Evolutionary conservation across 2,329 filamentous ascomycete species (phyloP).

Genomic region (Akanthomyces dipterigenus): DNA sequence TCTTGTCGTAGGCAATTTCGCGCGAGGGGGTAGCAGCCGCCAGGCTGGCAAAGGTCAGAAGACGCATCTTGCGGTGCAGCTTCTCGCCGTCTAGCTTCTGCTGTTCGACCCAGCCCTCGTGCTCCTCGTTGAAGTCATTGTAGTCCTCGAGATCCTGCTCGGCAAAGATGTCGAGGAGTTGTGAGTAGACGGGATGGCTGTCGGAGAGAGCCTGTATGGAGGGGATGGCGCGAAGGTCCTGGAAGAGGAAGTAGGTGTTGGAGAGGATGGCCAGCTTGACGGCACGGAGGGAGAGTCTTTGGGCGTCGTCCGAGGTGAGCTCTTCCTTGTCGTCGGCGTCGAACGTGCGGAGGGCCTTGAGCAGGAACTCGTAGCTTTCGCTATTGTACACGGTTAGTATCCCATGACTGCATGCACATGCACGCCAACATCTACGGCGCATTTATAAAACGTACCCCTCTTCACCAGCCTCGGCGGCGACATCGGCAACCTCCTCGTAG

Average conservation of each 20-base stretch:
- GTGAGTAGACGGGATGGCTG: conserved; percentile 76
- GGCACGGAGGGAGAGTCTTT: conserved; percentile 52
- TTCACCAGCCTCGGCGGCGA: conserved; percentile 72
- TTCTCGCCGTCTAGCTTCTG: conserved; percentile 64
- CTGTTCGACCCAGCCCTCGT: conserved; percentile 76
- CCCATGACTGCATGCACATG: not conserved
- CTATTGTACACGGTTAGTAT: conserved; percentile 24
- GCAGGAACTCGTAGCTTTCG: conserved; percentile 59
- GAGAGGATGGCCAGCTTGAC: conserved; percentile 48
- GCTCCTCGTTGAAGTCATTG: conserved; percentile 89
- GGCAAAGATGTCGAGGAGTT: conserved; percentile 92
- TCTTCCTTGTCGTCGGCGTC: conserved; percentile 49
- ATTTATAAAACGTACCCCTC: conserved; percentile 52
- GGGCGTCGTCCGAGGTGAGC: conserved; percentile 51
- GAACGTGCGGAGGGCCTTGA: conserved; percentile 56
- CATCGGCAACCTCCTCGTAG: conserved; percentile 74
- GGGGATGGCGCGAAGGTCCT: conserved; percentile 74
- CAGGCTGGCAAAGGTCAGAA: conserved; percentile 85
- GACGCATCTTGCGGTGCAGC: conserved; percentile 90
- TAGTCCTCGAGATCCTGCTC: conserved; percentile 93
- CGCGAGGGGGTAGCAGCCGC: conserved; percentile 77
- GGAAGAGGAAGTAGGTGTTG: conserved; percentile 59
- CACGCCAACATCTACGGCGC: not conserved
- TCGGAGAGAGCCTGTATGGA: conserved; percentile 81
- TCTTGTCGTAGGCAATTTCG: conserved; percentile 80